phyloP scores from a whole-genome alignment of 805 yeast genomes.

The Ogataea pilisensis region DNA sequence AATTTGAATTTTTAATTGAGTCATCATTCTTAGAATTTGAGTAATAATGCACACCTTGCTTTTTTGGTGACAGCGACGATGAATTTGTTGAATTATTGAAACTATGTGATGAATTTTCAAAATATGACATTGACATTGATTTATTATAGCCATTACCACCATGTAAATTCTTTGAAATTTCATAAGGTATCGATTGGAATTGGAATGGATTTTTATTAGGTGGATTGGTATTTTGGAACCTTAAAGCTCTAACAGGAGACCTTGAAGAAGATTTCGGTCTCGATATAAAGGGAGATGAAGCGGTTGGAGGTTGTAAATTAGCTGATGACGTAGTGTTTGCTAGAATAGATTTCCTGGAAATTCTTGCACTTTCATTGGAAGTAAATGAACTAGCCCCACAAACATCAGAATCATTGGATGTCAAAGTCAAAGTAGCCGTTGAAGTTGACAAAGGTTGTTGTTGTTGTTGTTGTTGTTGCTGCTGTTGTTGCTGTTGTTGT shows the following conservation, averaged over 20 bases:
- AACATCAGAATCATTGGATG: not conserved
- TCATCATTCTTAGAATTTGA: too few species aligned
- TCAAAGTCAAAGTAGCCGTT: not conserved
- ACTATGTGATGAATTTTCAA: slow-evolving; percentile 8
- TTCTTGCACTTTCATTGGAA: not conserved
- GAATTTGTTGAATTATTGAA: slow-evolving; percentile 3
- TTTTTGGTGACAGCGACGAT: too few species aligned
- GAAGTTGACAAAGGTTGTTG: slow-evolving; percentile 1
- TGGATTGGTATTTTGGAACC: slow-evolving; percentile 2
- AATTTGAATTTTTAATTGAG: not conserved
- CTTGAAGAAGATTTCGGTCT: slow-evolving; percentile 20
- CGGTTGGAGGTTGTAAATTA: slow-evolving; percentile 3
- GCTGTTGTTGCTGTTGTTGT: slow-evolving; percentile 17
- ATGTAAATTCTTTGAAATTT: slow-evolving; percentile 29
- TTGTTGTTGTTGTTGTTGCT: slow-evolving; percentile 7
- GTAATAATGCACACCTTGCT: too few species aligned
- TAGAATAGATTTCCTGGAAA: not conserved
- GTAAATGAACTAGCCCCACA: too few species aligned
- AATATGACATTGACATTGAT: slow-evolving; percentile 14
- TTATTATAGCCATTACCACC: slow-evolving; percentile 17
- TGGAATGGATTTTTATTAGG: slow-evolving; percentile 27
- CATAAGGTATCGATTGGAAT: slow-evolving; percentile 30
- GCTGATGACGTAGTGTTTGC: slow-evolving; percentile 7
- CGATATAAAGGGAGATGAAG: slow-evolving; percentile 13
- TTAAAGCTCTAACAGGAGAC: slow-evolving; percentile 24